Evolutionary conservation across 148 eudicot species (phyloP), one percentile per base, ranked within the genome.

Genomic region (Vaccinium corymbosum): DNA sequence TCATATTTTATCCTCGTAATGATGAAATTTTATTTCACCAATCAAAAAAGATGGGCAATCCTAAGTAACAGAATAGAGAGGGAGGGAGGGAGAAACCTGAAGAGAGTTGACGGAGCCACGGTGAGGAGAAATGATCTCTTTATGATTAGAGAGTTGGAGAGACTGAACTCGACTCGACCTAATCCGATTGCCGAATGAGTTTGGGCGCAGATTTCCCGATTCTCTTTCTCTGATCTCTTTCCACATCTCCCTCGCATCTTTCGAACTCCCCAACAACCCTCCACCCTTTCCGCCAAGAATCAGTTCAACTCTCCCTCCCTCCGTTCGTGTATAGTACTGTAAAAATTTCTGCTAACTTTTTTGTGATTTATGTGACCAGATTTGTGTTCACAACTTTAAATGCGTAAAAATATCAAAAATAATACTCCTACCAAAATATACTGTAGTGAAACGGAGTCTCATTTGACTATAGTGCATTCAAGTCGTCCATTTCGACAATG

Each of bases 31-130:
- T 27, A 27, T 35, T 35, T 2, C 38, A 27, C 38, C 38, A 2
- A 35, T 35, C 38, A 35, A 35, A 35, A 35, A 35, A 35, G 38
- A 35, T 42, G 5, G 4, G 5, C 46, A 42, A 42, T 42, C 46
- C 46, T 57, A n/a, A 75, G 78, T 53, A 49, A 61, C 16, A 79
- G 16, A 15, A 46, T 38, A 48, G 76, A 38, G 46, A 25, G 77
- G 10, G 68, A 62, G 61, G 27, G 49, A 55, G 78, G 16, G 72
- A 80, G 62, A 82, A 85, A 94, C 99, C 99, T 96, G 97, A 80
- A 96, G 97, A 56, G 99, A 94, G 66, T 96, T 96, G 72, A 96
- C 79, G 84, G 99, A 90, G 51, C 94, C 99, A 19, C 95, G 98
- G 81, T 96, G 99, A 82, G 98, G 89, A 56, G 98, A 96, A 78